A percentile compares a stretch with the other conserved stretches of the same genome.
These are phyloP conservation scores for Pichia scutulata DNA, from an alignment of 805 yeast genomes.

Conservation along the genomic window DNA sequence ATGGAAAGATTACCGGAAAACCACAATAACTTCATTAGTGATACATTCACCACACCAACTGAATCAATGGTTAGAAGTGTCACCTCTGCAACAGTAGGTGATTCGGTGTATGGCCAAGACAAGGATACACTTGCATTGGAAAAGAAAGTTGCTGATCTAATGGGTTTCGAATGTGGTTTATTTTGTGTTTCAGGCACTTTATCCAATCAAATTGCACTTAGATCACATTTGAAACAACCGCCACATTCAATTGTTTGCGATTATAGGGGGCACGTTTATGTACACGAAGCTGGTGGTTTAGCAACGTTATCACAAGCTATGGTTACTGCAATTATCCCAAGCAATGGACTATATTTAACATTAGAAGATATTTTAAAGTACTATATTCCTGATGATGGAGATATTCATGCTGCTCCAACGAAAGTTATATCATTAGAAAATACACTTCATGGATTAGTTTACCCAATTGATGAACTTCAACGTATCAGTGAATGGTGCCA, in stretches of 20 bases:
- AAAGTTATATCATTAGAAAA: conserved; percentile 78
- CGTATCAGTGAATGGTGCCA: conserved; percentile 66
- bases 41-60: conserved; percentile 88
- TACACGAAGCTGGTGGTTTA: conserved; percentile 86
- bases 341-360: conserved; percentile 70
- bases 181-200: conserved; percentile 86
- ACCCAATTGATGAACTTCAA: conserved; percentile 71
- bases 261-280: conserved; percentile 73
- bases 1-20: conserved; percentile 5
- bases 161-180: conserved; percentile 77
- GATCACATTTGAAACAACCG: conserved; percentile 72
- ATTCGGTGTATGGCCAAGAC: conserved; percentile 86
- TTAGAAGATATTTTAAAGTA: conserved; percentile 66
- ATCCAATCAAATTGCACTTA: conserved; percentile 79
- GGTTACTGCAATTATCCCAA: conserved; percentile 77
- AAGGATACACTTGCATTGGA: conserved; percentile 59
- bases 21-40: conserved; percentile 57
- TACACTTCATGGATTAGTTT: conserved; percentile 75
- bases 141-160: conserved; percentile 49
- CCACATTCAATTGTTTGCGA: conserved; percentile 85
- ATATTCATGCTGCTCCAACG: conserved; percentile 86
- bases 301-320: conserved; percentile 87
- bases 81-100: conserved; percentile 58
- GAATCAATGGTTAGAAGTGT: conserved; percentile 60
- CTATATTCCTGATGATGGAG: conserved; percentile 65